These are phyloP conservation scores for Phytophthora crassamura DNA, from an alignment of 352 stramenopile species.

Conservation along the genomic window DNA sequence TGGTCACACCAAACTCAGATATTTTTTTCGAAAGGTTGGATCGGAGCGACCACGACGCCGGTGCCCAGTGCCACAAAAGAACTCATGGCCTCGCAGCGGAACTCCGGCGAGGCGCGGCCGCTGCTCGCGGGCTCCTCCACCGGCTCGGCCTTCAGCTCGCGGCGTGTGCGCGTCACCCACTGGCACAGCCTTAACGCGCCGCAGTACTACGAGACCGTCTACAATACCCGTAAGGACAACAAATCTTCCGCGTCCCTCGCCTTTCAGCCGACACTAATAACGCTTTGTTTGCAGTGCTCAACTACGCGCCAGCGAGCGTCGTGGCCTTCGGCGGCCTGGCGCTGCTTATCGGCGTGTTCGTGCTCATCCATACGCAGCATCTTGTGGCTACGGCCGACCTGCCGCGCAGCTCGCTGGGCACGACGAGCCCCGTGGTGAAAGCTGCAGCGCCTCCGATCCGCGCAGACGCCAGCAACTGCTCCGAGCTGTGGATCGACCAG, in stretches of 20 bases:
- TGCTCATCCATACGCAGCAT: conserved; percentile 77
- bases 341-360: conserved; percentile 65
- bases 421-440: conserved; percentile 13
- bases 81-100: conserved; percentile 1
- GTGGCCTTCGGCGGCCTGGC: conserved; percentile 52
- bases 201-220: conserved; percentile 42
- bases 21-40: neutral
- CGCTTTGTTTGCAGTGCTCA: conserved; percentile 26
- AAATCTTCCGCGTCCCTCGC: neutral
- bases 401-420: conserved; percentile 43
- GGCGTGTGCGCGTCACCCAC: conserved; percentile 31
- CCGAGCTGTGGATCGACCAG: conserved; percentile 88
- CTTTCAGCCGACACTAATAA: conserved; percentile 4
- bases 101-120: conserved; percentile 22
- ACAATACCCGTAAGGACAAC: conserved; percentile 37
- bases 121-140: conserved; percentile 35
- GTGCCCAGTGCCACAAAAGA: conserved; percentile 19
- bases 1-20: neutral
- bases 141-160: conserved; percentile 35
- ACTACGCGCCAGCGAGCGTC: conserved; percentile 54
- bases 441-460: conserved; percentile 21
- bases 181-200: conserved; percentile 41
- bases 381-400: conserved; percentile 55
- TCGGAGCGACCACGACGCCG: too few species aligned
- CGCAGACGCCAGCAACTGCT: conserved; percentile 77